Percentiles rank a stretch among this genome's conserved stretches.
These are phyloP conservation scores for Cyclocybe aegerita DNA, from an alignment of 768 basidiomycete genomes.

Conservation along the genomic window DNA sequence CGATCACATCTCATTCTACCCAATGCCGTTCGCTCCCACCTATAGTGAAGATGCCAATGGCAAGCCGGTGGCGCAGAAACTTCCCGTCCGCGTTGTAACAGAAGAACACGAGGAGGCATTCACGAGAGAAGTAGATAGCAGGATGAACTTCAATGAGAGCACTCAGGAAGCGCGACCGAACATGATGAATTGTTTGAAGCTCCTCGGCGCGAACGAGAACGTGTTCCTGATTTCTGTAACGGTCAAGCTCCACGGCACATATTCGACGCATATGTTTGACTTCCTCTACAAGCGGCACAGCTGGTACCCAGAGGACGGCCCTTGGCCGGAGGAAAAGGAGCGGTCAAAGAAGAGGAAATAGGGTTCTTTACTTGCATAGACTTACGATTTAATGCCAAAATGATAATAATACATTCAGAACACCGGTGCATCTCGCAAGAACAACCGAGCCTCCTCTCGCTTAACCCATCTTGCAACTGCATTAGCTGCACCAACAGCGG, in stretches of 20 bases:
- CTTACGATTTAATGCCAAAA: not conserved
- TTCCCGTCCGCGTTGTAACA: no score
- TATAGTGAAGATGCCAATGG: no score
- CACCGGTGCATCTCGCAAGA: constrained; percentile 86
- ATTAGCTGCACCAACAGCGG: constrained; percentile 86
- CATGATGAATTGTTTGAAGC: not conserved
- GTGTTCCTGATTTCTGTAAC: not conserved
- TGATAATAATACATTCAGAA: constrained; percentile 38
- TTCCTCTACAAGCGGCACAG: not conserved
- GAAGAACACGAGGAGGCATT: no score
- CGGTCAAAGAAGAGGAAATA: no score
- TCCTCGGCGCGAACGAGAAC: not conserved
- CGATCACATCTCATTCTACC: no score
- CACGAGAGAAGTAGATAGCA: no score
- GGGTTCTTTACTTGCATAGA: not conserved
- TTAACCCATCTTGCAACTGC: constrained; percentile 88
- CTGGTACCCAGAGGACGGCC: not conserved
- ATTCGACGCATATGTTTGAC: not conserved
- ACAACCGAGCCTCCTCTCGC: constrained; percentile 80
- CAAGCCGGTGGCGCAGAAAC: no score
- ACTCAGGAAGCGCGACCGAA: no score
- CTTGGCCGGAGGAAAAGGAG: not conserved
- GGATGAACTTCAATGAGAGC: no score
- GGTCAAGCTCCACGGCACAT: not conserved
- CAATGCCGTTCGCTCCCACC: no score